Percentiles rank a stretch among this genome's conserved stretches.
Evolutionary conservation across 2,329 filamentous ascomycete genomes (phyloP).

Genomic region (Diaporthe citrichinensis): DNA sequence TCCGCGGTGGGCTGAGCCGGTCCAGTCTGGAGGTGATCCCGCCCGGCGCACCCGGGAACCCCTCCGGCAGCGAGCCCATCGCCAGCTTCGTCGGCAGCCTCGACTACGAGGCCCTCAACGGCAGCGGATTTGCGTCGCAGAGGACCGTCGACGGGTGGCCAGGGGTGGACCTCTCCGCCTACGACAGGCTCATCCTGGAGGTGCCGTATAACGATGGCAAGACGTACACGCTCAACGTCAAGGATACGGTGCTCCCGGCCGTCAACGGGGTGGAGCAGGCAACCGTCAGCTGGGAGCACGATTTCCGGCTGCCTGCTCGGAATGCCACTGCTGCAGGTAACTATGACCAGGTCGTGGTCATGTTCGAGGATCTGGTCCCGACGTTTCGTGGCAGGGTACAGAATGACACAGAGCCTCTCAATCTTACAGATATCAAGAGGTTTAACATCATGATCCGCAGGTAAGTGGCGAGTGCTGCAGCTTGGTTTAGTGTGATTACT

Average conservation of each 20-base stretch:
- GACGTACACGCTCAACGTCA: conserved; percentile 71
- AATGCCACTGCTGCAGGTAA: neutral
- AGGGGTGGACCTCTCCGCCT: conserved; percentile 67
- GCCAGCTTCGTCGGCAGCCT: conserved; percentile 66
- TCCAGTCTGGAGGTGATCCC: conserved; percentile 44
- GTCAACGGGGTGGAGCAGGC: conserved; percentile 69
- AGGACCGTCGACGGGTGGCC: conserved; percentile 63
- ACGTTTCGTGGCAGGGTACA: conserved; percentile 19
- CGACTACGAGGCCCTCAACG: conserved; percentile 73
- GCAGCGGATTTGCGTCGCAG: conserved; percentile 75
- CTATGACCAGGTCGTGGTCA: neutral
- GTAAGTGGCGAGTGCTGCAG: neutral
- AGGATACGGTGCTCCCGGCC: conserved; percentile 65
- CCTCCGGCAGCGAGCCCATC: neutral
- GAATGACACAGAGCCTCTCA: conserved; percentile 20
- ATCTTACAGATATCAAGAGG: neutral
- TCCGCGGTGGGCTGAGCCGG: conserved; percentile 68
- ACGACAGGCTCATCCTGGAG: conserved; percentile 65
- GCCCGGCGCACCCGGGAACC: conserved; percentile 44
- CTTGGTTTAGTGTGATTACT: neutral
- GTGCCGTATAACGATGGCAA: conserved; percentile 64
- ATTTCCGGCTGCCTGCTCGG: conserved; percentile 55
- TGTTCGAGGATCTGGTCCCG: conserved; percentile 1
- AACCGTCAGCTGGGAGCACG: conserved; percentile 69
- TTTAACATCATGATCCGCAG: conserved; percentile 28